Base-by-base conservation (phyloP, 768 basidiomycete genomes). In the Heimioporus sp. region DNA sequence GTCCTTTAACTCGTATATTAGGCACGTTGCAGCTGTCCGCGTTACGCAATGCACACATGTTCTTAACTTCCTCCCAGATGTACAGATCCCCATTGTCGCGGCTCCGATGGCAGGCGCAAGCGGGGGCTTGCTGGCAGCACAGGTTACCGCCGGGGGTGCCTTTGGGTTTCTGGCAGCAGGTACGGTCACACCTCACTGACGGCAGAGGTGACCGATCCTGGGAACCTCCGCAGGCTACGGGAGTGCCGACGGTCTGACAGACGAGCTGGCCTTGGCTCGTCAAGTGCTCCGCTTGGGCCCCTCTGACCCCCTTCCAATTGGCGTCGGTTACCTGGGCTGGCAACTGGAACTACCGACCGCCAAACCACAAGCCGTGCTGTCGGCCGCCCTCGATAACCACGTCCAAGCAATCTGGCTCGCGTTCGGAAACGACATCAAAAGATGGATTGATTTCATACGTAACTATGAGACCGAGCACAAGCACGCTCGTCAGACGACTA, bases 321-420 rank as follows among this genome's bases (percentile, higher is more conserved):
- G 90, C 21, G 79, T 87, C n/a, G 89, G 90, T 12, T 88, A 83
- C 65, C 70, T 92, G 21, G 78, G 73, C 13, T 93, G 87, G 87
- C 76, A 76, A 54, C 75, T 92, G 15, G 87, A 92, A 46, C 70
- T 76, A 41, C 63, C 72, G 13, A 65, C 68, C 17, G 65, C 66
- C 7, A 56, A 65, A 38, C 73, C 77, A 7, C 60, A 73, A 30
- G 67, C 74, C 16, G 58, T 82, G 30, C 64, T 90, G 21, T 66
- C 72, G 4, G 63, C 73, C 30, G 79, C 80, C 10, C 73, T 90
- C 45, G 76, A 81, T 46, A 74, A 76, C 49, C 70, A 74, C 19
- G 80, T 88, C 10, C 76, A 75, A 42, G 85, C 86, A 8, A 68
- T 92, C 48, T 92, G 90, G 89, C 74, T 93, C 38, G 74, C 87